Evolutionary conservation across 441 rosid genomes (phyloP).

Genomic region (Gossypium laxum): DNA sequence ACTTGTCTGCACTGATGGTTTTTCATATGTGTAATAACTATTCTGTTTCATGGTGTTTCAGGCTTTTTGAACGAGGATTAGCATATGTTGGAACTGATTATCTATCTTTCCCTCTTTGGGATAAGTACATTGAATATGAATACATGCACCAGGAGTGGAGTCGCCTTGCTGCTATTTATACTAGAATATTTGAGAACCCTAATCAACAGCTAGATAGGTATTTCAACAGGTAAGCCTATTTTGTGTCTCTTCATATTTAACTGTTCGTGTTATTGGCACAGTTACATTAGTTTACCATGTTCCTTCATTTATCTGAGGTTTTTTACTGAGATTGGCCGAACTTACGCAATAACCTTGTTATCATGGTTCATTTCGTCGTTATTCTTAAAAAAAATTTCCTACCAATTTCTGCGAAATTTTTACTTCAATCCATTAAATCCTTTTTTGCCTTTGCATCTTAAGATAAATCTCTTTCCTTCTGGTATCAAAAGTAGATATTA

Average conservation of each 20-base stretch:
- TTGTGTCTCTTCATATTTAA: not conserved
- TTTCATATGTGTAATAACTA: slow-evolving; percentile 7
- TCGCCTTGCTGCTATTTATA: slow-evolving; percentile 61
- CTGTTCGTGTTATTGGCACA: not conserved
- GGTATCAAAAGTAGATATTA: too few species aligned
- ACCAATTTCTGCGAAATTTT: not conserved
- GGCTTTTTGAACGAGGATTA: slow-evolving; percentile 87
- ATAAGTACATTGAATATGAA: slow-evolving; percentile 83
- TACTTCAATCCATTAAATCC: not conserved
- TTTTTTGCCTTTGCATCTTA: not conserved
- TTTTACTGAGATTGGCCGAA: not conserved
- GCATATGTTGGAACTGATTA: slow-evolving; percentile 92
- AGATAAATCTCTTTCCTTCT: too few species aligned
- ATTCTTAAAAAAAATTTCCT: not conserved
- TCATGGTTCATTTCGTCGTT: not conserved
- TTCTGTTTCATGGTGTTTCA: slow-evolving; percentile 28
- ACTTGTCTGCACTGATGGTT: too few species aligned
- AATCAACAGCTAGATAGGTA: slow-evolving; percentile 76
- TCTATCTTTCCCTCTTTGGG: slow-evolving; percentile 73
- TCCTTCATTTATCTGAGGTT: not conserved
- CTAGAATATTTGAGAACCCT: slow-evolving; percentile 76
- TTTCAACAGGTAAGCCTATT: slow-evolving; percentile 43
- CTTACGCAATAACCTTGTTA: not conserved
- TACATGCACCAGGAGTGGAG: slow-evolving; percentile 84
- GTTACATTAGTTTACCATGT: not conserved